These are phyloP conservation scores for Neofusicoccum laricinum DNA, from an alignment of 2,329 filamentous ascomycete species.

Conservation along the genomic window DNA sequence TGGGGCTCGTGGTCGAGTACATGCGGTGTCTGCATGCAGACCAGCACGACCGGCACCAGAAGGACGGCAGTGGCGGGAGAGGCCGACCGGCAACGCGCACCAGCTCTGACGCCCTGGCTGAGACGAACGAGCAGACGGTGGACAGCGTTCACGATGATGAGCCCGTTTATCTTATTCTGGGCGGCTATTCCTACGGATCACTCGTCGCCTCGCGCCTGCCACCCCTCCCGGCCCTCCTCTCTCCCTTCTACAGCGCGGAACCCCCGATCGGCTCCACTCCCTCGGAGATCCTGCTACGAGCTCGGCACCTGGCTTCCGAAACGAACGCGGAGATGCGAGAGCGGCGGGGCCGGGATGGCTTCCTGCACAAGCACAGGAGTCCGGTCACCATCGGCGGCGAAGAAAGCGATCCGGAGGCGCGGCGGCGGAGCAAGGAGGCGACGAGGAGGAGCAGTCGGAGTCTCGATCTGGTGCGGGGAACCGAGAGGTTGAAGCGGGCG, in stretches of 20 bases:
- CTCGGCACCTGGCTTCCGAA: constrained; percentile 64
- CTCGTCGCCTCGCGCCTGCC: constrained; percentile 75
- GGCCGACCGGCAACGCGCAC: not conserved
- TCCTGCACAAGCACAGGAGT: too few species aligned
- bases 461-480: not conserved
- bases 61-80: not conserved
- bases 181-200: constrained; percentile 89
- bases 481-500: constrained; percentile 2
- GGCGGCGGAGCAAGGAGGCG: constrained; percentile 26
- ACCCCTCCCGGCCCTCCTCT: constrained; percentile 53
- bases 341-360: too few species aligned
- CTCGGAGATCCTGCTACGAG: constrained; percentile 65
- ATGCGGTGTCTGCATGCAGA: constrained; percentile 32
- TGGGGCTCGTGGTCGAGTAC: constrained; percentile 77
- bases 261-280: constrained; percentile 47
- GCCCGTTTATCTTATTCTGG: constrained; percentile 54
- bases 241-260: constrained; percentile 48
- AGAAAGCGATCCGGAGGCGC: constrained; percentile 40
- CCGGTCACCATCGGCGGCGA: constrained; percentile 42
- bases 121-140: not conserved
- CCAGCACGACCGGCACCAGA: not conserved
- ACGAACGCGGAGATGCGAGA: constrained; percentile 47
- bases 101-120: not conserved
- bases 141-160: not conserved
- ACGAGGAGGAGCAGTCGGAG: not conserved